Base-by-base conservation (phyloP, 164 flowering plant species). In the Sextonia rubra region DNA sequence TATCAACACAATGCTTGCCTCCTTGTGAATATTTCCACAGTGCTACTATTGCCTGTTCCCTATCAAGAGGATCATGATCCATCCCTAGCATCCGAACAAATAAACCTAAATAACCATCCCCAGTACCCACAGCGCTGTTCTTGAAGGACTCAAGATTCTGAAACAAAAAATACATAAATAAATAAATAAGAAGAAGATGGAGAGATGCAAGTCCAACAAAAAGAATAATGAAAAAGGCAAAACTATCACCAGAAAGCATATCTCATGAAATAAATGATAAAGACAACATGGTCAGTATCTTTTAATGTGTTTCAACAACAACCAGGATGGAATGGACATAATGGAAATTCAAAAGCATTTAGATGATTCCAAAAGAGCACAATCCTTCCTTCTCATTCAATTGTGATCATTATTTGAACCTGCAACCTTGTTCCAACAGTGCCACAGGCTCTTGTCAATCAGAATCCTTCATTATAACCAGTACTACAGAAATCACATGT, bases 11-110 rank as follows among this genome's bases (percentile, higher is more conserved):
- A 27, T 88, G 78, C 80, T 90, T 92, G 68, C 97, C 97, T 68
- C 92, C 91, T 24, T 85, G 83, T 24, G 94, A 86, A 73, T 92
- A 92, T 76, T 87, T 89, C 97, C 97, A 91, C 17, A 94, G 80
- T 27, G 94, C 88, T 52, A 76, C 76, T 52, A 92, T 81, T 63
- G 93, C 97, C 44, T 86, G 90, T 75, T 94, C 97, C 76, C 97
- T 85, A 76, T 90, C 92, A 66, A 84, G 86, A 58, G 88, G 90
- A 79, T 87, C 92, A 73, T 94, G 77, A 79, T 89, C 96, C 48
- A 88, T 67, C 66, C 96, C 97, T 77, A 92, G 94, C 97, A 90
- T 89, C 76, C 91, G 84, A 66, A 91, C 83, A 82, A 91, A 88
- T 80, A 90, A 75, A 74, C 90, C 82, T 65, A 94, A 85, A 75